Evolutionary conservation across 2,329 filamentous ascomycete genomes (phyloP), one percentile per base, ranked within the genome.

Genomic region (Plectosphaerella sp.): DNA sequence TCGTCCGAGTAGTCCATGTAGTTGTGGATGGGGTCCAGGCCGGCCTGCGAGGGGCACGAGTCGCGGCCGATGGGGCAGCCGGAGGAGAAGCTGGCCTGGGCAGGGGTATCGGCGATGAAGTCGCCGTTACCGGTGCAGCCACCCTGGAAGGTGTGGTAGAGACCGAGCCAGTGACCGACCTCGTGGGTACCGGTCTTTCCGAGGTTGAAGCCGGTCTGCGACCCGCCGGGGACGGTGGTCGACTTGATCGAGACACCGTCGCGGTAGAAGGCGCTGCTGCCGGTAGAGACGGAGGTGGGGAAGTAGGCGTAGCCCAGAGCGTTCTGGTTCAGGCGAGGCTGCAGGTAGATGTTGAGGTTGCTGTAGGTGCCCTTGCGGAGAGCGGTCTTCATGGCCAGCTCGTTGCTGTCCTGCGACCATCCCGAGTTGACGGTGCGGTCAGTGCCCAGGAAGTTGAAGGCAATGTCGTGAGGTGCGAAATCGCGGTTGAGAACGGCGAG

Each of bases 81-180:
- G 15, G 49, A 56, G 24, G 63, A 60, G 16, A 59, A 42, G 43
- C 58, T 66, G 62, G 58, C 58, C 59, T 72, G 63, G 24, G 69
- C 64, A 24, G 73, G 71, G 18, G 73, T 76, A 52, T 76, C 73
- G 50, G 61, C 57, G 18, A 76, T 61, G 35, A 55, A 61, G 58
- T 77, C 74, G 39, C 71, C 72, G 47, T 47, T 54, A 6, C 64
- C 61, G 14, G n/a, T 57, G 58, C 69, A 70, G 54, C 70, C 72
- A 41, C 70, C 74, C 54, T 75, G 60, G 62, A 78, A 78, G 45
- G 74, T 75, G 62, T 78, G 75, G 58, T 66, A 68, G 24, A 78
- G 68, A 48, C 74, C 74, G 50, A 77, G 62, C 74, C 74, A 78
- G 65, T 78, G 75, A 15, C 75, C 75, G 42, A 72, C 62, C 62